phyloP scores from a whole-genome alignment of 495 filamentous ascomycete genomes.

The Choiromyces venosus region DNA sequence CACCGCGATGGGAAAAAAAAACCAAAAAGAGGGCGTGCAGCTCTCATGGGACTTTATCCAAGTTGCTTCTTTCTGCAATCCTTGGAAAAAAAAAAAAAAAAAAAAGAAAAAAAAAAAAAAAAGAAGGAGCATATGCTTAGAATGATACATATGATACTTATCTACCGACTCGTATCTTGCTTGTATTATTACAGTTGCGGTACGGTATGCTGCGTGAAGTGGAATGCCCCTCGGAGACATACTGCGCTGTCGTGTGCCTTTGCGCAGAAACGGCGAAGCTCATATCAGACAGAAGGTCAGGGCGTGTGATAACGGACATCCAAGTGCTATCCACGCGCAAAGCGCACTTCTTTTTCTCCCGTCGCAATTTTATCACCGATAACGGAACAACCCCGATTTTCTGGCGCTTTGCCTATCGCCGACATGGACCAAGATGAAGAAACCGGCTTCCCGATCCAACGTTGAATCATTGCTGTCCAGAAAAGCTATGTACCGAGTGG shows the following conservation, averaged over 20 bases:
- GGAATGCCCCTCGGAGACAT: not conserved
- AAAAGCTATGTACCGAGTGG: not conserved
- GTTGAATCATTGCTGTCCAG: not conserved
- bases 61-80: not conserved
- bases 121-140: not conserved
- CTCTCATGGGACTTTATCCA: not conserved
- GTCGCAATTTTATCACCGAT: not conserved
- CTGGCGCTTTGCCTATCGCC: not conserved
- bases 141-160: not conserved
- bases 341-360: not conserved
- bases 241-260: not conserved
- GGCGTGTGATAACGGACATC: not conserved
- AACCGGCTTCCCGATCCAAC: not conserved
- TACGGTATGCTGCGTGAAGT: not conserved
- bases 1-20: not conserved
- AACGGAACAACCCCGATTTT: not conserved
- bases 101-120: no score
- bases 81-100: no score
- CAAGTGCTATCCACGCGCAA: not conserved
- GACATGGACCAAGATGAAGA: not conserved
- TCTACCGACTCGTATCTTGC: not conserved
- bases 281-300: not conserved
- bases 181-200: not conserved
- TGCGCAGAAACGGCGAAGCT: not conserved
- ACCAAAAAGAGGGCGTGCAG: not conserved